Percentiles rank a stretch among this genome's conserved stretches.
Evolutionary conservation across 2,329 filamentous ascomycete genomes (phyloP).

Genomic region (Microsporum ferrugineum): DNA sequence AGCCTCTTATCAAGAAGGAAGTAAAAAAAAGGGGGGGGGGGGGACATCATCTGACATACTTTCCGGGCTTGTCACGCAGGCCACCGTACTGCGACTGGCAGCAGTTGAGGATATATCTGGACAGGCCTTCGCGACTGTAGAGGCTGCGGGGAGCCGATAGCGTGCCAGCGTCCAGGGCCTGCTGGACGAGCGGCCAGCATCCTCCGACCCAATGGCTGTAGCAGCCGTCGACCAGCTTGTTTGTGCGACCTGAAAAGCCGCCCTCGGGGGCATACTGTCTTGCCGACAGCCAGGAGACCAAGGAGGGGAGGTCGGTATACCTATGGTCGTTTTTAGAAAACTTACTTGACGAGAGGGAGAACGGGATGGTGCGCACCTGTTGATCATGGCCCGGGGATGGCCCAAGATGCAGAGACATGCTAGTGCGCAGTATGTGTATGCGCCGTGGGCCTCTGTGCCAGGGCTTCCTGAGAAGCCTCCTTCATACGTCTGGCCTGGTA

Average conservation of each 20-base stretch:
- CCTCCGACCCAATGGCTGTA: conserved; percentile 97
- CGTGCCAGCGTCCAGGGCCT: conserved; percentile 41
- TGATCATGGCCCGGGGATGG: conserved; percentile 61
- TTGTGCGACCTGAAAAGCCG: conserved; percentile 84
- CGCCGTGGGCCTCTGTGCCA: conserved; percentile 84
- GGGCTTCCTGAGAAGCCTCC: conserved; percentile 82
- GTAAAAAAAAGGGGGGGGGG: not conserved
- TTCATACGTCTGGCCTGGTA: conserved; percentile 76
- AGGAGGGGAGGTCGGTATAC: conserved; percentile 61
- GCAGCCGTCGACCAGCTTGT: conserved; percentile 95
- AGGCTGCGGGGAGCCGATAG: conserved; percentile 26
- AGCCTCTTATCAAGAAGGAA: not conserved
- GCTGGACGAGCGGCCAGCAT: conserved; percentile 86
- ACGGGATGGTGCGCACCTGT: conserved; percentile 44
- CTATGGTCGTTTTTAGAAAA: conserved; percentile 31
- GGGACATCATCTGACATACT: conserved; percentile 44
- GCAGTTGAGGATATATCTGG: conserved; percentile 80
- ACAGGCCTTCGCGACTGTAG: conserved; percentile 77
- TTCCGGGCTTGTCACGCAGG: conserved; percentile 84
- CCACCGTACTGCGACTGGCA: conserved; percentile 73
- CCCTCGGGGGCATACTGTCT: conserved; percentile 86
- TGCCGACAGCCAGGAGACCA: conserved; percentile 79
- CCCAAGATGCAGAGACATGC: conserved; percentile 80
- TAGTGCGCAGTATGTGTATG: conserved; percentile 89
- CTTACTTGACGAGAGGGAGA: no score